These are phyloP conservation scores for Acorus gramineus DNA, from an alignment of 106 monocot genomes.

Conservation along the genomic window DNA sequence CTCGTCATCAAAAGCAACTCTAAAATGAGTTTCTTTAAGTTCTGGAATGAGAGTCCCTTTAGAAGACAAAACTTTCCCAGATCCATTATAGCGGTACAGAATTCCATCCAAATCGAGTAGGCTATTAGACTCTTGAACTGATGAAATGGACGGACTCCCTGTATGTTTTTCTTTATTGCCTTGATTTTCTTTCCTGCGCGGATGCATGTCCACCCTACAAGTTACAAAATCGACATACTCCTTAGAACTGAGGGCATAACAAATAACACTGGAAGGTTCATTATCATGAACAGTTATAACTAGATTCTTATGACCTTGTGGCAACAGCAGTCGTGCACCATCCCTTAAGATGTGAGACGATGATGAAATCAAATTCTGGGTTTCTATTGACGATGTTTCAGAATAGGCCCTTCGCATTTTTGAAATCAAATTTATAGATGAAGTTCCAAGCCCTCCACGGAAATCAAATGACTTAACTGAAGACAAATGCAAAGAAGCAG, in stretches of 20 bases:
- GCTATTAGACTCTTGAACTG: conserved; percentile 3
- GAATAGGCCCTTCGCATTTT: conserved; percentile 34
- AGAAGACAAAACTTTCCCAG: conserved; percentile 16
- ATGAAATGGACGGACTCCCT: neutral
- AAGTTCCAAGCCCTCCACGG: conserved; percentile 17
- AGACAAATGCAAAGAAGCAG: conserved; percentile 31
- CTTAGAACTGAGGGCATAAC: conserved; percentile 53
- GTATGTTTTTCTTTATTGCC: neutral
- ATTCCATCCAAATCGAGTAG: conserved; percentile 10
- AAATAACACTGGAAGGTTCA: conserved; percentile 68
- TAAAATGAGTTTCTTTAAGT: conserved; percentile 49
- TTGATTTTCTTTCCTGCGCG: conserved; percentile 3
- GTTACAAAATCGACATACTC: conserved; percentile 51
- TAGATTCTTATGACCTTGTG: conserved; percentile 28
- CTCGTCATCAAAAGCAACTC: conserved; percentile 58
- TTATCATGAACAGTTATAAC: conserved; percentile 71
- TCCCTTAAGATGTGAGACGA: conserved; percentile 26
- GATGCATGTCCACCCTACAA: conserved; percentile 11
- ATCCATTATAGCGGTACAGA: conserved; percentile 5
- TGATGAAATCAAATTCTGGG: conserved; percentile 47
- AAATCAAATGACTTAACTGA: conserved; percentile 38
- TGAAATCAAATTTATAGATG: conserved; percentile 6
- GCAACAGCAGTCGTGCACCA: conserved; percentile 53
- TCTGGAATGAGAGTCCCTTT: conserved; percentile 15
- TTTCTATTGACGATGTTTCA: conserved; percentile 25